A percentile compares a stretch with the other conserved stretches of the same genome.
Evolutionary conservation across 2,329 filamentous ascomycete genomes (phyloP).

Genomic region (Claviceps humidiphila): DNA sequence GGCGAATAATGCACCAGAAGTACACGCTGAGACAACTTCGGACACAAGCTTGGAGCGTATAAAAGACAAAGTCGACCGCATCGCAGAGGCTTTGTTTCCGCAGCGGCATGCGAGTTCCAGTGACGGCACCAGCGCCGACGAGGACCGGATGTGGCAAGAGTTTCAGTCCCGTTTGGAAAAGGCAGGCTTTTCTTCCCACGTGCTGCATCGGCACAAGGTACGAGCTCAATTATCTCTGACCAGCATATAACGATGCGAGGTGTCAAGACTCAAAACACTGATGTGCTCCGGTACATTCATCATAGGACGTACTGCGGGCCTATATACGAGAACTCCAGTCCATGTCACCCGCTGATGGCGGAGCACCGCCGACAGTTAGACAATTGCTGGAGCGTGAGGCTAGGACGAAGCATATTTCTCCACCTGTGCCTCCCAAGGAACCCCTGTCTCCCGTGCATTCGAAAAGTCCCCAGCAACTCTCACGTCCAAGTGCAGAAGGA

Average conservation of each 20-base stretch:
- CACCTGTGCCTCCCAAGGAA: constrained; percentile 8
- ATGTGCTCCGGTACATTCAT: too few species aligned
- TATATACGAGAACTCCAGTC: constrained; percentile 49
- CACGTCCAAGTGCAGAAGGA: constrained; percentile 20
- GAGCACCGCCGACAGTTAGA: constrained; percentile 35
- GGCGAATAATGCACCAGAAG: constrained; percentile 20
- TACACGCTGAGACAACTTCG: constrained; percentile 19
- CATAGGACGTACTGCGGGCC: constrained; percentile 43
- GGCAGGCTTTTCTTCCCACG: constrained; percentile 43
- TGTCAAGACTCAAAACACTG: neutral
- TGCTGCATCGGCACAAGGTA: constrained; percentile 46
- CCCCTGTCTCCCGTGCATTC: constrained; percentile 16
- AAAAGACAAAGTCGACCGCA: constrained; percentile 46
- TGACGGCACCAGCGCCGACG: constrained; percentile 26
- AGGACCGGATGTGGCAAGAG: constrained; percentile 42
- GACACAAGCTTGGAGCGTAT: constrained; percentile 36
- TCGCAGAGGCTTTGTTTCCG: constrained; percentile 38
- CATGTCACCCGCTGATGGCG: constrained; percentile 28
- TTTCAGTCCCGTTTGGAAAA: constrained; percentile 44
- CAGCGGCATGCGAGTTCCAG: constrained; percentile 21
- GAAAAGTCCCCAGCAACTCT: constrained; percentile 19
- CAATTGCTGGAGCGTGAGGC: constrained; percentile 37
- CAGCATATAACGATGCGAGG: neutral
- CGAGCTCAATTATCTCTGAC: constrained; percentile 9
- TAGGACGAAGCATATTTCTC: constrained; percentile 12